Evolutionary conservation across 2,329 filamentous ascomycete species (phyloP).

Genomic region (Nemania abortiva): DNA sequence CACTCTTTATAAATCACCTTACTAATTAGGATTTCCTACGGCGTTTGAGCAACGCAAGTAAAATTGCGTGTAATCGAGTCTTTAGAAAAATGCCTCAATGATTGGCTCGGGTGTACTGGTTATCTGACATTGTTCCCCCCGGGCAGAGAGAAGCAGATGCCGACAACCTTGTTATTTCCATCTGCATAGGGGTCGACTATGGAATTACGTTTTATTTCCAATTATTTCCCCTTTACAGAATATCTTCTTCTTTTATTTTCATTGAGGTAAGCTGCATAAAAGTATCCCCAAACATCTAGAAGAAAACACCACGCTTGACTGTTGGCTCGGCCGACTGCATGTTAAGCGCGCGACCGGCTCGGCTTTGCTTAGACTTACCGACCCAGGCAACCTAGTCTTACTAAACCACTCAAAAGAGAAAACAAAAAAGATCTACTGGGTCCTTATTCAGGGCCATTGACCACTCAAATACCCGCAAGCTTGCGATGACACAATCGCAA

Average conservation of each 20-base stretch:
- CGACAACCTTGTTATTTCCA: not conserved
- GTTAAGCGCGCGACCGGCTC: not conserved
- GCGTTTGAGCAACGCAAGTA: not conserved
- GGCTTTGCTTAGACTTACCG: not conserved
- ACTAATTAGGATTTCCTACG: not conserved
- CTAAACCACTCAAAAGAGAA: not conserved
- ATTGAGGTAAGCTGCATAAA: no score
- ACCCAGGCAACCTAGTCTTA: not conserved
- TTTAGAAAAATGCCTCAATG: not conserved
- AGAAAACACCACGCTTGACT: no score
- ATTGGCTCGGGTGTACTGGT: not conserved
- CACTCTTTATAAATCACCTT: not conserved
- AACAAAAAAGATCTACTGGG: not conserved
- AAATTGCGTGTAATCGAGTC: not conserved
- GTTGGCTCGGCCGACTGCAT: no score
- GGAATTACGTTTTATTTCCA: no score
- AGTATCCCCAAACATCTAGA: no score
- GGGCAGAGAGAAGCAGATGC: not conserved
- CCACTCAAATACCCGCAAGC: not conserved
- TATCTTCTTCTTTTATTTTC: no score
- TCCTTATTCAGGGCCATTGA: not conserved
- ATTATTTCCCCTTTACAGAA: no score
- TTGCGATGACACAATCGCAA: slow-evolving; percentile 18
- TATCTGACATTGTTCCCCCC: not conserved
- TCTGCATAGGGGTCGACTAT: no score